Percentiles rank a stretch among this genome's conserved stretches.
phyloP scores from a whole-genome alignment of 805 yeast genomes.

The Maudiozyma turicensis region DNA sequence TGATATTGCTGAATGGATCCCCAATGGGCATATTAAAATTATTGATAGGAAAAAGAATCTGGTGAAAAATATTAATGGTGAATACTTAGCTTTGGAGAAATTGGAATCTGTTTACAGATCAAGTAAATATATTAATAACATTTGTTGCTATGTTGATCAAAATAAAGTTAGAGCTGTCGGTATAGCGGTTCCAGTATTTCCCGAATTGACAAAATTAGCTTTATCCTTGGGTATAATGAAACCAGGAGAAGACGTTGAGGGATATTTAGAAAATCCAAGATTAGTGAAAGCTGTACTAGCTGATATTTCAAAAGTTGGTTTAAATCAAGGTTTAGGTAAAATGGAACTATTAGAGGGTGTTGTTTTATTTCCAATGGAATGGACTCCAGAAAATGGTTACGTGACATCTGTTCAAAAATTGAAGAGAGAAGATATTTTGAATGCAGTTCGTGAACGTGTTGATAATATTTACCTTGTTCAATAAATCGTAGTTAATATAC shows the following conservation, averaged over 20 bases:
- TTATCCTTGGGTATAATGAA: constrained; percentile 44
- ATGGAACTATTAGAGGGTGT: constrained; percentile 78
- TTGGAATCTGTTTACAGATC: constrained; percentile 87
- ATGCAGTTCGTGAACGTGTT: constrained; percentile 55
- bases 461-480: constrained; percentile 44
- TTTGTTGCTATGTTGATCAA: constrained; percentile 91
- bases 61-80: constrained; percentile 94
- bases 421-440: constrained; percentile 84
- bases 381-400: constrained; percentile 95
- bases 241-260: constrained; percentile 37
- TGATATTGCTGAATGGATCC: constrained; percentile 90
- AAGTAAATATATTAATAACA: constrained; percentile 60
- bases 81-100: constrained; percentile 93
- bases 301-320: constrained; percentile 64
- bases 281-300: constrained; percentile 46
- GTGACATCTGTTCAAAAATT: constrained; percentile 95
- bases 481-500: no score
- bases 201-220: constrained; percentile 50
- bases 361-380: constrained; percentile 79
- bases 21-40: constrained; percentile 67
- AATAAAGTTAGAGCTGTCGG: constrained; percentile 85
- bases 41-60: constrained; percentile 94
- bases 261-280: constrained; percentile 44
- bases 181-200: constrained; percentile 73
- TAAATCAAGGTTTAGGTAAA: constrained; percentile 68